Evolutionary conservation across 768 basidiomycete genomes (phyloP).

Genomic region (Amanita jacksonii): DNA sequence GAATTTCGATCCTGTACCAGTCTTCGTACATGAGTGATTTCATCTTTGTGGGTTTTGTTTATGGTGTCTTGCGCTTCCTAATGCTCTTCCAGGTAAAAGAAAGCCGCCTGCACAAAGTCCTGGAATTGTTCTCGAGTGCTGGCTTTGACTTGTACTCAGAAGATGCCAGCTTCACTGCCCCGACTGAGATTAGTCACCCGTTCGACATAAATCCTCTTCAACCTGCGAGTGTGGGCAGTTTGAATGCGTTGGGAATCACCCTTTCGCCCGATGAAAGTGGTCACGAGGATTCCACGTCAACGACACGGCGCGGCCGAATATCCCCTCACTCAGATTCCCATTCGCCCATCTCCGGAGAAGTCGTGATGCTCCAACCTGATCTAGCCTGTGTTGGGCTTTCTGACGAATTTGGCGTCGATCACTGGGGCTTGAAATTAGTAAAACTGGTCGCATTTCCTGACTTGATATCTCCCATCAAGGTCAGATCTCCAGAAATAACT

Average conservation of each 20-base stretch:
- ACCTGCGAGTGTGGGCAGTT: conserved; percentile 25
- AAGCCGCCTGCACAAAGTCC: conserved; percentile 50
- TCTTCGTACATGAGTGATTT: conserved; percentile 80
- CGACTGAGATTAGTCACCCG: background rate
- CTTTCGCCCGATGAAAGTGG: background rate
- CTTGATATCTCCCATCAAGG: conserved; percentile 34
- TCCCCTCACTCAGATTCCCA: conserved; percentile 30
- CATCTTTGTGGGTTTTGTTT: conserved; percentile 48
- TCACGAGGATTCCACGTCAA: conserved; percentile 3
- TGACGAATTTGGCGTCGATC: conserved; percentile 52
- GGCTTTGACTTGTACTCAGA: conserved; percentile 60
- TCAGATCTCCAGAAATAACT: conserved; percentile 9
- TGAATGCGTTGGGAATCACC: conserved; percentile 9
- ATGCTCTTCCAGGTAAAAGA: conserved; percentile 48
- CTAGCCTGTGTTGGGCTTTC: conserved; percentile 70
- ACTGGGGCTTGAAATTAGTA: conserved; percentile 70
- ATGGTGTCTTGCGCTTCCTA: conserved; percentile 4
- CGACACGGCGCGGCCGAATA: background rate
- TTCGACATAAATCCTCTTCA: conserved; percentile 1
- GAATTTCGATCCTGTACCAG: conserved; percentile 76
- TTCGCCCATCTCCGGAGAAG: conserved; percentile 49
- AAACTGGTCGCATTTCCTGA: conserved; percentile 73
- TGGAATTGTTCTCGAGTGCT: conserved; percentile 46
- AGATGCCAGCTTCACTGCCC: conserved; percentile 24
- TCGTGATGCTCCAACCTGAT: conserved; percentile 56